Evolutionary conservation across 306 rosid species (phyloP).

Genomic region (Adenanthera pavonina): DNA sequence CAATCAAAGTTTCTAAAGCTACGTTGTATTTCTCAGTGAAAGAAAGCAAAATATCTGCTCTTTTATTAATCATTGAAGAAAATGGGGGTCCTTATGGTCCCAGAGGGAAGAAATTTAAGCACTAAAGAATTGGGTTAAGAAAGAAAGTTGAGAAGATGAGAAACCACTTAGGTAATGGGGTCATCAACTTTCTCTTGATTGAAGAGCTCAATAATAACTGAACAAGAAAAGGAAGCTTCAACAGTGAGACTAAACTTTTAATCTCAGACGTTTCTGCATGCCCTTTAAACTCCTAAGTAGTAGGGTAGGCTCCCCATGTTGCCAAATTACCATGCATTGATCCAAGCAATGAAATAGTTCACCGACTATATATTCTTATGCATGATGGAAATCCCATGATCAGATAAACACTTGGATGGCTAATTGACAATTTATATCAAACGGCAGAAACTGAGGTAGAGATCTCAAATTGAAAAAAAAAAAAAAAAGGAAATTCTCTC

Average conservation of each 20-base stretch:
- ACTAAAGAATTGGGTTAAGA: slow-evolving; percentile 17
- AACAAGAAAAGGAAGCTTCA: slow-evolving; percentile 30
- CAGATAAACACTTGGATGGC: neutral
- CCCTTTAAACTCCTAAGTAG: slow-evolving; percentile 28
- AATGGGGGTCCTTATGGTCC: slow-evolving; percentile 33
- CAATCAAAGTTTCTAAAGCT: neutral
- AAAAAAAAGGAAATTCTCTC: slow-evolving; percentile 1
- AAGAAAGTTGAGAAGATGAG: slow-evolving; percentile 44
- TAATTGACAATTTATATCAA: neutral
- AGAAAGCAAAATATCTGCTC: neutral
- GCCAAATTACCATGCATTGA: slow-evolving; percentile 29
- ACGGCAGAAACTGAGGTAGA: slow-evolving; percentile 3
- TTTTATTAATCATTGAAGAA: slow-evolving; percentile 2
- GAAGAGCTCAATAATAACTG: slow-evolving; percentile 45
- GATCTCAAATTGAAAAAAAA: slow-evolving; percentile 33
- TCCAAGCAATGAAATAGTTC: slow-evolving; percentile 44
- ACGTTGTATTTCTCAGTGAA: neutral
- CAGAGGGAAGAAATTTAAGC: slow-evolving; percentile 13
- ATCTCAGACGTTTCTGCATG: slow-evolving; percentile 46
- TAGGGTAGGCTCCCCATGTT: slow-evolving; percentile 30
- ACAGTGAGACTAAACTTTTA: slow-evolving; percentile 29
- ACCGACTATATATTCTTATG: slow-evolving; percentile 26
- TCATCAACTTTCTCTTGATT: slow-evolving; percentile 47
- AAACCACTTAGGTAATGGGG: slow-evolving; percentile 51
- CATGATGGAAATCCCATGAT: slow-evolving; percentile 32